phyloP scores from a whole-genome alignment of 192 early-diverging fungal species.

The Phlyctochytrium bullatum region DNA sequence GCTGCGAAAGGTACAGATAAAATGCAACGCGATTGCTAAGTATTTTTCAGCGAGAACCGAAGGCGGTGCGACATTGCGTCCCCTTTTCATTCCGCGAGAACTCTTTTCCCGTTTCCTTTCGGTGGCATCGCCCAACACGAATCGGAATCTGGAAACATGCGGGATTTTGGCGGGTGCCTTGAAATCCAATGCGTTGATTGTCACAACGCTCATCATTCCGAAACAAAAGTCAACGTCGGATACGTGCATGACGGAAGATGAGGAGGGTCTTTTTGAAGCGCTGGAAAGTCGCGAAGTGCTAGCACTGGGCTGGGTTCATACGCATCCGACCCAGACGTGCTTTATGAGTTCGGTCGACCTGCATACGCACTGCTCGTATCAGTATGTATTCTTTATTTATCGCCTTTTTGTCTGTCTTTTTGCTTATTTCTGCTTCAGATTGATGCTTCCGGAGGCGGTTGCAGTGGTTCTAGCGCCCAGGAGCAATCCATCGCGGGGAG shows the following conservation, averaged over 20 bases:
- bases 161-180: slow-evolving; percentile 78
- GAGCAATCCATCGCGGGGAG: slow-evolving; percentile 58
- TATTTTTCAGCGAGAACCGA: slow-evolving; percentile 32
- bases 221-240: slow-evolving; percentile 86
- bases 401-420: neutral
- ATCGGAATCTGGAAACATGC: slow-evolving; percentile 82
- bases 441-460: slow-evolving; percentile 89
- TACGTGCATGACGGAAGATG: slow-evolving; percentile 77
- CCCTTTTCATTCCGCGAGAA: slow-evolving; percentile 61
- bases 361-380: slow-evolving; percentile 90
- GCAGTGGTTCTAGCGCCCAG: slow-evolving; percentile 85
- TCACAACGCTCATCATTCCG: slow-evolving; percentile 83
- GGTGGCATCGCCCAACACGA: slow-evolving; percentile 71
- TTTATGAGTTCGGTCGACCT: slow-evolving; percentile 91
- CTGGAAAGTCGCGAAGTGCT: slow-evolving; percentile 72
- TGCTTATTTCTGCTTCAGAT: slow-evolving; percentile 12
- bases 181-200: slow-evolving; percentile 53
- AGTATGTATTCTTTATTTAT: slow-evolving; percentile 34
- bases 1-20: neutral
- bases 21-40: neutral
- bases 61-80: slow-evolving; percentile 63
- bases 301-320: slow-evolving; percentile 77
- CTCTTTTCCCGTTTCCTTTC: slow-evolving; percentile 68
- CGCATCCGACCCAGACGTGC: slow-evolving; percentile 91
- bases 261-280: slow-evolving; percentile 79